phyloP scores from a whole-genome alignment of 257 asterid genomes.

The Cinchona pubescens region DNA sequence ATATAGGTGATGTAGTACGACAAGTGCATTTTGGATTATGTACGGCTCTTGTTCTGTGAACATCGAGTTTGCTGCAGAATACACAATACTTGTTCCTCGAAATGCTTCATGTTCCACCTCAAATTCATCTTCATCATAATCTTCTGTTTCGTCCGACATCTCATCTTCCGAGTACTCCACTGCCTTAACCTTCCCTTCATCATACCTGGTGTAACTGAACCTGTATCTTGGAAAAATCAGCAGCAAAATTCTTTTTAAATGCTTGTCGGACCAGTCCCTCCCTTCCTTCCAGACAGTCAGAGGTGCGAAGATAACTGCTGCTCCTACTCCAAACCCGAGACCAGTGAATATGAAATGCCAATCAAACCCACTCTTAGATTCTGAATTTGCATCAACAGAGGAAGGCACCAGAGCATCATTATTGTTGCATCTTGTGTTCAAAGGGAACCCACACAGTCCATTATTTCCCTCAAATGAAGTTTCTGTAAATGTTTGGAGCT shows the following conservation, averaged over 20 bases:
- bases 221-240: conserved; percentile 44
- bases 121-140: conserved; percentile 36
- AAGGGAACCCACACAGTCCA: conserved; percentile 50
- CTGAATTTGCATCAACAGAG: background rate
- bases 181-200: conserved; percentile 43
- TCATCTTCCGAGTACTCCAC: conserved; percentile 33
- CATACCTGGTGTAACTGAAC: conserved; percentile 47
- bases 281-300: conserved; percentile 44
- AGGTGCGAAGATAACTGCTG: conserved; percentile 49
- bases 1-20: conserved; percentile 43
- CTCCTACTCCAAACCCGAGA: conserved; percentile 56
- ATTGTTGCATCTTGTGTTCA: conserved; percentile 24
- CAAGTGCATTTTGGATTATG: conserved; percentile 69
- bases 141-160: conserved; percentile 32
- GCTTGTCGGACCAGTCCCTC: conserved; percentile 34
- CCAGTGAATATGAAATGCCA: conserved; percentile 58
- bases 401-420: background rate
- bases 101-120: conserved; percentile 26
- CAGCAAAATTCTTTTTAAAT: conserved; percentile 30
- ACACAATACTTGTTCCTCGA: conserved; percentile 58
- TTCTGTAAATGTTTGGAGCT: conserved; percentile 33
- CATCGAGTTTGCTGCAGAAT: conserved; percentile 74
- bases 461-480: conserved; percentile 35
- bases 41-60: conserved; percentile 38
- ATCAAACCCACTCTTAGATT: conserved; percentile 9